These are phyloP conservation scores for Clarkia xantiana DNA, from an alignment of 345 rosid genomes.

Conservation along the genomic window DNA sequence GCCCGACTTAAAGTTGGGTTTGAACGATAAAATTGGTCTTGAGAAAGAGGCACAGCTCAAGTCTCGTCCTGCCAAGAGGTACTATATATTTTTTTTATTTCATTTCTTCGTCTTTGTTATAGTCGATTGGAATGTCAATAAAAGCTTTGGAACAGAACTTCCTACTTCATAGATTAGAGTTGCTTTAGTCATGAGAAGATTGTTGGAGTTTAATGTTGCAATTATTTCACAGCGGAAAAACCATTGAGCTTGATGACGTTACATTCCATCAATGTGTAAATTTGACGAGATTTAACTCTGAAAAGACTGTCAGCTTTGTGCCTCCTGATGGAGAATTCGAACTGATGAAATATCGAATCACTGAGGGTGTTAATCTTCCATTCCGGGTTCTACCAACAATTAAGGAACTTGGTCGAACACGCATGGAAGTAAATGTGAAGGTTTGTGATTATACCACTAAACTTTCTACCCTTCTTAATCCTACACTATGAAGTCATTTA, in stretches of 20 bases:
- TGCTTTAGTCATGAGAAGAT: too few relatives aligned
- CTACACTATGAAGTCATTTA: not conserved
- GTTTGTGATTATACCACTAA: constrained; percentile 19
- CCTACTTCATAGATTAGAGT: too few relatives aligned
- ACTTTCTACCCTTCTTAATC: too few relatives aligned
- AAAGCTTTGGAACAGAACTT: too few relatives aligned
- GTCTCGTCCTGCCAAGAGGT: constrained; percentile 96
- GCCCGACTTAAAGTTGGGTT: constrained; percentile 99
- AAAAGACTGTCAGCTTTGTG: constrained; percentile 96
- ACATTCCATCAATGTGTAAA: constrained; percentile 98
- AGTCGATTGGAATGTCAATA: too few relatives aligned
- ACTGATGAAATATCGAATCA: constrained; percentile 98
- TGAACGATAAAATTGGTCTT: constrained; percentile 97
- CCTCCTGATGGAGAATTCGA: constrained; percentile 99
- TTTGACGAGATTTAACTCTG: constrained; percentile 94
- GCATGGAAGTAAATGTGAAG: constrained; percentile 99
- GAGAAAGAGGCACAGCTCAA: constrained; percentile 96
- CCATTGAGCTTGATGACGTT: constrained; percentile 97
- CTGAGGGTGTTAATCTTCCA: constrained; percentile 98
- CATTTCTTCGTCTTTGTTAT: too few relatives aligned
- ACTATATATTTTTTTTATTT: not conserved
- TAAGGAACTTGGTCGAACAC: constrained; percentile 97
- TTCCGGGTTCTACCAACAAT: constrained; percentile 93
- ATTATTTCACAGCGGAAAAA: constrained; percentile 30
- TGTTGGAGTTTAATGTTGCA: too few relatives aligned